A percentile compares a stretch with the other conserved stretches of the same genome.
Evolutionary conservation across 805 yeast species (phyloP).

Genomic region (Pichia rugopelliculosa): DNA sequence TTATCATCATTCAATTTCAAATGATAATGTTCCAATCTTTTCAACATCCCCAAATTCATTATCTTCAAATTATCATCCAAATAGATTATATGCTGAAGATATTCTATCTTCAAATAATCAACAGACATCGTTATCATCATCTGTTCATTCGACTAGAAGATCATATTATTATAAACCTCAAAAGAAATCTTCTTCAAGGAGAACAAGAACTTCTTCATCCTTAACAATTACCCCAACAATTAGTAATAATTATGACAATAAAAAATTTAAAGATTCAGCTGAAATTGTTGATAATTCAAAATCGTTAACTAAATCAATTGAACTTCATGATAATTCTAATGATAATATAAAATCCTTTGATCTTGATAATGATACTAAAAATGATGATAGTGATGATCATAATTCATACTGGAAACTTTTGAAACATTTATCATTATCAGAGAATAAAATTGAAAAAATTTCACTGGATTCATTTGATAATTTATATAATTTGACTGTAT

Average conservation of each 20-base stretch:
- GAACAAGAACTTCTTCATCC: conserved; percentile 13
- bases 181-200: conserved; percentile 7
- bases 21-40: background rate
- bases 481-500: conserved; percentile 29
- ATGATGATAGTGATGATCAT: background rate
- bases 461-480: conserved; percentile 25
- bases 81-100: conserved; percentile 8
- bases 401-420: conserved; percentile 29
- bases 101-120: conserved; percentile 3
- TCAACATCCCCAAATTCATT: conserved; percentile 11
- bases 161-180: conserved; percentile 22
- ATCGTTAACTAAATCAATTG: background rate
- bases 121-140: conserved; percentile 7
- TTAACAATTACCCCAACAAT: background rate
- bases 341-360: background rate
- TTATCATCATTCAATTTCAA: conserved; percentile 1
- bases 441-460: conserved; percentile 31
- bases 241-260: background rate
- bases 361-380: background rate
- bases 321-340: background rate
- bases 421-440: conserved; percentile 35
- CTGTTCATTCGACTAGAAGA: conserved; percentile 20
- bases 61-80: conserved; percentile 9
- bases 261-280: background rate
- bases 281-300: background rate